A percentile compares a stretch with the other conserved stretches of the same genome.
Conservation (phyloP, 345 rosid genomes). For the Reutealis trisperma region DNA sequence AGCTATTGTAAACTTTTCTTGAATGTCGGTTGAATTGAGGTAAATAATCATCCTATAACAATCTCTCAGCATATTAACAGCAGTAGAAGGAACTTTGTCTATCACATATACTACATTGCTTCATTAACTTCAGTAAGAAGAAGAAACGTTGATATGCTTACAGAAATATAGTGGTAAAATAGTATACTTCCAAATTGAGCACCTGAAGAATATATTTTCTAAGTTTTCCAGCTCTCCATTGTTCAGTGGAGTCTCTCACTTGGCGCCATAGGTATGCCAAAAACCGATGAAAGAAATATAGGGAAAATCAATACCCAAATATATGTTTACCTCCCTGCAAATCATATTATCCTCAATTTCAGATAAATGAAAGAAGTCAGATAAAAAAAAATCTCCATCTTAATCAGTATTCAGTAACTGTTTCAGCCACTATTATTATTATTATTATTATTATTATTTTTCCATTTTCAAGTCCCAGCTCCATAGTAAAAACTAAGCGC, state of each 20-base stretch:
- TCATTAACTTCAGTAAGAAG: not conserved
- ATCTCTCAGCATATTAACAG: not conserved
- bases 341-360: conserved; percentile 7
- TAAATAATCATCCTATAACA: not conserved
- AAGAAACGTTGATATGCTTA: not conserved
- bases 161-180: not conserved
- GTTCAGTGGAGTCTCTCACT: not conserved
- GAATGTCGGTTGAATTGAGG: not conserved
- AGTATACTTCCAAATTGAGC: not conserved
- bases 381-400: not conserved
- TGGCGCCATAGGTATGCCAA: not conserved
- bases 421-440: not conserved
- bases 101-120: not conserved
- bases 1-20: not conserved
- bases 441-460: too few species aligned
- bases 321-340: conserved; percentile 10
- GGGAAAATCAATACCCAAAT: not conserved
- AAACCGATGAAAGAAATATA: not conserved
- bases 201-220: not conserved
- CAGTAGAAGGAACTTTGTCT: not conserved
- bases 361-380: not conserved
- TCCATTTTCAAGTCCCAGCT: not conserved
- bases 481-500: not conserved
- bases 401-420: conserved; percentile 4
- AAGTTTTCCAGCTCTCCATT: not conserved